Conservation (phyloP, 1,284 basidiomycete genomes). For the Pterulicium gracile region DNA sequence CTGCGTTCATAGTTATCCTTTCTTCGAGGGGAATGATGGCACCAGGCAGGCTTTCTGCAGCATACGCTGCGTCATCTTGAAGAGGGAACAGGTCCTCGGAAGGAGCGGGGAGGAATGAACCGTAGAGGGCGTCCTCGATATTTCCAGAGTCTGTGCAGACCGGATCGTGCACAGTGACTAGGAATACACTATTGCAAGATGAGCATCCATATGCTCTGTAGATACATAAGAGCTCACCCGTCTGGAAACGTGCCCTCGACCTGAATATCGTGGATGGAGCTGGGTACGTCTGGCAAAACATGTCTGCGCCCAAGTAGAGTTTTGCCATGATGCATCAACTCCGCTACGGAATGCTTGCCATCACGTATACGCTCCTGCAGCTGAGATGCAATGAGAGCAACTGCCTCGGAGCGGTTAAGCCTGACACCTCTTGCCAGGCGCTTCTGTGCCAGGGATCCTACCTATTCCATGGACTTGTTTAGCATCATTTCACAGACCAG, state of each 20-base stretch:
- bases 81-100: slow-evolving; percentile 53
- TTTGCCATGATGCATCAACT: slow-evolving; percentile 91
- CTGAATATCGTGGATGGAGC: slow-evolving; percentile 72
- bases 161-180: slow-evolving; percentile 92
- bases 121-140: slow-evolving; percentile 77
- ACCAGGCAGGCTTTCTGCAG: slow-evolving; percentile 54
- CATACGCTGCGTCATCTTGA: slow-evolving; percentile 34
- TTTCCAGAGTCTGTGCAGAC: slow-evolving; percentile 80
- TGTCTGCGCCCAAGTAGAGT: slow-evolving; percentile 81
- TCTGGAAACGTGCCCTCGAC: slow-evolving; percentile 88
- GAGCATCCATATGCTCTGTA: too few relatives aligned
- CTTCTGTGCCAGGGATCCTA: slow-evolving; percentile 86
- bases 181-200: slow-evolving; percentile 57
- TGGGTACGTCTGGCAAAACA: slow-evolving; percentile 72
- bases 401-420: slow-evolving; percentile 83
- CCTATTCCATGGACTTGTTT: slow-evolving; percentile 24
- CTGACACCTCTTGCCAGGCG: slow-evolving; percentile 84
- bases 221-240: slow-evolving; percentile 38
- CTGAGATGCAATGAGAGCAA: slow-evolving; percentile 83
- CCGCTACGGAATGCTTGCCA: slow-evolving; percentile 78
- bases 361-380: slow-evolving; percentile 95
- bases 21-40: slow-evolving; percentile 62
- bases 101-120: slow-evolving; percentile 86
- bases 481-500: not conserved
- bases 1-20: slow-evolving; percentile 67